Evolutionary conservation across 805 yeast species (phyloP).

Genomic region (Saturnispora serradocipensis): DNA sequence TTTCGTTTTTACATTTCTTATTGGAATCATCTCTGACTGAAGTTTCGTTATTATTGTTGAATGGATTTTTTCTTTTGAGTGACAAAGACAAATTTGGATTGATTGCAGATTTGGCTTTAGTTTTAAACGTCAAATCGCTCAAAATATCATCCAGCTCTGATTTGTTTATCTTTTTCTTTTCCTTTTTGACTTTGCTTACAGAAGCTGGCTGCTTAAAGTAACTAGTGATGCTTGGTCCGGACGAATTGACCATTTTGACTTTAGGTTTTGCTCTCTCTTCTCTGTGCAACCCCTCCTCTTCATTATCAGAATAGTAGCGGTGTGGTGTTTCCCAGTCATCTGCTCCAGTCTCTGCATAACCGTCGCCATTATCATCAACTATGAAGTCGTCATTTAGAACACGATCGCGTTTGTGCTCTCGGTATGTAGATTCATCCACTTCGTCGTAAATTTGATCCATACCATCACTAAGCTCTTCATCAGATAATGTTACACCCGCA

Average conservation of each 20-base stretch:
- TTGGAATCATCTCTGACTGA: neutral
- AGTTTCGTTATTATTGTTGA: conserved; percentile 14
- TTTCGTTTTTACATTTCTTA: neutral
- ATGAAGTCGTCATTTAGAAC: conserved; percentile 86
- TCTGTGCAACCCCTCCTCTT: conserved; percentile 26
- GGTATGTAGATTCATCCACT: conserved; percentile 71
- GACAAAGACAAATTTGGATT: neutral
- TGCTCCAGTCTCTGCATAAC: conserved; percentile 87
- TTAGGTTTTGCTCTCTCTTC: conserved; percentile 27
- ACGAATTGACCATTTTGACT: conserved; percentile 16
- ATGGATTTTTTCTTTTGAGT: conserved; percentile 19
- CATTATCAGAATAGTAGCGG: conserved; percentile 50
- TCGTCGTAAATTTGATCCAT: conserved; percentile 71
- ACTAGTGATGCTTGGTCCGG: conserved; percentile 9
- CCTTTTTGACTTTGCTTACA: conserved; percentile 9
- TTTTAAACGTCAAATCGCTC: conserved; percentile 38
- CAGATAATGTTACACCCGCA: conserved; percentile 43
- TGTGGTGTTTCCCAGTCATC: conserved; percentile 74
- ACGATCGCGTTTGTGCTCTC: conserved; percentile 69
- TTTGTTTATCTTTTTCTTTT: conserved; percentile 27
- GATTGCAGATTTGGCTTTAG: conserved; percentile 11
- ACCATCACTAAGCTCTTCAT: conserved; percentile 34
- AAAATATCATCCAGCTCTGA: conserved; percentile 58
- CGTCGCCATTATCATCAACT: conserved; percentile 88
- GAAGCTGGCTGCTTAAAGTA: conserved; percentile 35